Conservation (phyloP, 2,329 filamentous ascomycete species). For the Mollisia scopiformis region DNA sequence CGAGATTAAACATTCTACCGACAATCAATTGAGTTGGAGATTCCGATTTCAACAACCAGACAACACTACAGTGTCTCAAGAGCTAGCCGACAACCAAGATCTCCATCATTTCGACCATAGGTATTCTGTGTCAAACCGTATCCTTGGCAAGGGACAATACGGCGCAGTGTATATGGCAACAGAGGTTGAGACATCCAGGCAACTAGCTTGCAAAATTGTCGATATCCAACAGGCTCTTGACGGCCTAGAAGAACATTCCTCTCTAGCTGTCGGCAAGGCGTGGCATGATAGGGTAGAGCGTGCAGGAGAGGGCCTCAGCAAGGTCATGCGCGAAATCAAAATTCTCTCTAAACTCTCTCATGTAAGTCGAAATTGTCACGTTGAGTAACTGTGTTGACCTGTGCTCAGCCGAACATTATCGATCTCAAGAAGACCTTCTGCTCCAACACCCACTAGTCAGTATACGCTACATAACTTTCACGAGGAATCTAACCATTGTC, state of each 20-base stretch:
- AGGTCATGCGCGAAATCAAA: slow-evolving; percentile 52
- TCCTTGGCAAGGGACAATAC: slow-evolving; percentile 56
- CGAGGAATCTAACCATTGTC: slow-evolving; percentile 3
- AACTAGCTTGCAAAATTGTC: slow-evolving; percentile 72
- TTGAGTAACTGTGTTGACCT: too few species aligned
- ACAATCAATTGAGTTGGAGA: slow-evolving; percentile 41
- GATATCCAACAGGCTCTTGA: slow-evolving; percentile 42
- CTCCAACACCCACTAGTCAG: slow-evolving; percentile 51
- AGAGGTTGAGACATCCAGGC: slow-evolving; percentile 54
- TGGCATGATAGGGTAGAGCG: slow-evolving; percentile 24
- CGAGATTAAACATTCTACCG: slow-evolving; percentile 39
- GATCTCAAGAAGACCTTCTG: slow-evolving; percentile 53
- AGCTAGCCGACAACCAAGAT: slow-evolving; percentile 38
- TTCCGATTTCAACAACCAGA: slow-evolving; percentile 40
- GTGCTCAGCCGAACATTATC: slow-evolving; percentile 57
- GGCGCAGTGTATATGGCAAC: slow-evolving; percentile 58
- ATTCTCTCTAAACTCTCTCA: slow-evolving; percentile 57
- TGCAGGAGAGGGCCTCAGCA: slow-evolving; percentile 36
- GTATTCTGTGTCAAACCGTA: slow-evolving; percentile 51
- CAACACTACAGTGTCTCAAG: slow-evolving; percentile 13
- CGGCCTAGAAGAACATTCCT: not conserved
- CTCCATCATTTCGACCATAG: slow-evolving; percentile 45
- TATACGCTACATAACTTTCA: not conserved
- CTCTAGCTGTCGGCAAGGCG: not conserved
- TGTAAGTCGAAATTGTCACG: slow-evolving; percentile 45